Evolutionary conservation across 2,329 filamentous ascomycete genomes (phyloP), one percentile per base, ranked within the genome.

Genomic region (Penicillium palitans): DNA sequence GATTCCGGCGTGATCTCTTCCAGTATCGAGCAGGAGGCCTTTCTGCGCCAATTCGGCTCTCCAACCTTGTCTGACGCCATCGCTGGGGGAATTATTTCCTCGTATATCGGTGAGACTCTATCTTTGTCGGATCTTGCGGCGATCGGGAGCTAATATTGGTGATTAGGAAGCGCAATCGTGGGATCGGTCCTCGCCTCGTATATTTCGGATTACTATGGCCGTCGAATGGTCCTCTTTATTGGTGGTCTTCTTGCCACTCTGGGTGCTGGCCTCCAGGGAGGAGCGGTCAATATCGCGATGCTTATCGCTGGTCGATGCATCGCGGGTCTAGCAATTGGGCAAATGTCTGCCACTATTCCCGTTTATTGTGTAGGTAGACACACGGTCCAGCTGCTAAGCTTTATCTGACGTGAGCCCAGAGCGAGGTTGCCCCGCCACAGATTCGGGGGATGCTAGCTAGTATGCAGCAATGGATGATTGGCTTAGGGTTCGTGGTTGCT

Each of bases 231-330:
- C 6, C 72, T 78, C 27, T 66, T 76, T 45, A 49, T 73, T 17
- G 75, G 74, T 8, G 68, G 70, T 13, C 10, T 75, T 6, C 59
- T 77, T 10, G 72, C 70, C 6, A 60, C 67, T 6, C 51, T 76
- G 12, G 75, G 73, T 10, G 68, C 68, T 42, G 70, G 70, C 17
- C 65, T 78, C 6, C 75, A 77, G 58, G 73, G 72, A 33, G 74
- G 72, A 21, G 68, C 75, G 0, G 61, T 71, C 10, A 70, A 67
- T 47, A 68, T 77, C 54, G 70, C 70, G 19, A 81, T 81, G 76
- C 67, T 83, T 12, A 80, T 83, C 39, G 68, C 75, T n/a, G 81
- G 80, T 7, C 77, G 81, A 55, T 78, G 80, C 61, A 77, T 82
- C 59, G 80, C 79, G 12, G 81, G 81, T 5, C 55, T 81, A 13